Conservation (phyloP, 257 asterid species). For the Eucommia ulmoides region DNA sequence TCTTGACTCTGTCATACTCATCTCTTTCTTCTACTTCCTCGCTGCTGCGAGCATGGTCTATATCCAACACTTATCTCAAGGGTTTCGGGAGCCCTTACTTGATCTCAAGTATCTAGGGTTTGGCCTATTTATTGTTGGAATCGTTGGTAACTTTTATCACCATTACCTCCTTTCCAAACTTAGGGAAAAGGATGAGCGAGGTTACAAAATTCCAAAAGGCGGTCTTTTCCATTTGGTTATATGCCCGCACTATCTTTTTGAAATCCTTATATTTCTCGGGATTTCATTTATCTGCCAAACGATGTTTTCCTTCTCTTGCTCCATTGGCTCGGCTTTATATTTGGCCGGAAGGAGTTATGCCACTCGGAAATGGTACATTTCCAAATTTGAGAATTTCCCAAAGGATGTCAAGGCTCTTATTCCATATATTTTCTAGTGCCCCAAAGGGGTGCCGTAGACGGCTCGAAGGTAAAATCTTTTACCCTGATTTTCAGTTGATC, state of each 20-base stretch:
- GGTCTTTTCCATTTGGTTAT: conserved; percentile 49
- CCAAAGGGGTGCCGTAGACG: background rate
- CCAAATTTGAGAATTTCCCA: conserved; percentile 64
- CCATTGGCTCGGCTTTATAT: conserved; percentile 32
- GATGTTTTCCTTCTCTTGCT: conserved; percentile 15
- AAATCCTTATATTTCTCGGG: conserved; percentile 35
- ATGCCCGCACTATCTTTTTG: conserved; percentile 75
- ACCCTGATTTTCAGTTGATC: background rate
- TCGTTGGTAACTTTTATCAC: conserved; percentile 55
- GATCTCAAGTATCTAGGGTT: conserved; percentile 51
- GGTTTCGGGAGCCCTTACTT: conserved; percentile 35
- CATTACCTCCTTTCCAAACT: conserved; percentile 56
- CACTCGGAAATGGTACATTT: conserved; percentile 59
- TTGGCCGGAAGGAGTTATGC: conserved; percentile 40
- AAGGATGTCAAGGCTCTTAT: conserved; percentile 50
- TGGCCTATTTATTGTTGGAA: conserved; percentile 25
- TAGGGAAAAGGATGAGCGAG: conserved; percentile 32
- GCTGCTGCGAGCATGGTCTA: conserved; percentile 31
- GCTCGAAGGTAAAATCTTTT: background rate
- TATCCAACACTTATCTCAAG: conserved; percentile 27
- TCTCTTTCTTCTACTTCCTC: conserved; percentile 29
- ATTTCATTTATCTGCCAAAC: conserved; percentile 48
- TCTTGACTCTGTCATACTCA: conserved; percentile 23
- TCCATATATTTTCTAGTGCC: conserved; percentile 44
- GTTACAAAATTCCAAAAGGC: conserved; percentile 55